These are phyloP conservation scores for Rhynchosporium graminicola DNA, from an alignment of 2,329 filamentous ascomycete genomes.

Conservation along the genomic window DNA sequence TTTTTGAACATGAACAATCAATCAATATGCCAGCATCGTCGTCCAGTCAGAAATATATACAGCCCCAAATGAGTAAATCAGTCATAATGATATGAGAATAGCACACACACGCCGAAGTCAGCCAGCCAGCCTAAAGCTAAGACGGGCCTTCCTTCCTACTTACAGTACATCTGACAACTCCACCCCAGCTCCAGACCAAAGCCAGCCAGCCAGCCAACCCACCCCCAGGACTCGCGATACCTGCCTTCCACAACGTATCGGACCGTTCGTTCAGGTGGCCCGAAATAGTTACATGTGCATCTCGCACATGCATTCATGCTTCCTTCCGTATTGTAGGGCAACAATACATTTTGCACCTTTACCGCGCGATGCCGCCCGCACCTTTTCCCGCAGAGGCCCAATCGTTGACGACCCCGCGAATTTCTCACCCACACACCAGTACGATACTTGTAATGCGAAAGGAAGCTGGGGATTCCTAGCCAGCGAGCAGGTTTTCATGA, in stretches of 20 bases:
- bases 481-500: too few species aligned
- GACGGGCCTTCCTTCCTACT: constrained; percentile 1
- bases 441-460: too few species aligned
- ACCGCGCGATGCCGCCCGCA: not conserved
- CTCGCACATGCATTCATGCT: not conserved
- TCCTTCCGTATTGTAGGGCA: not conserved
- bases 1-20: constrained; percentile 9
- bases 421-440: too few species aligned
- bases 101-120: not conserved
- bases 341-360: constrained; percentile 17
- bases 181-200: not conserved
- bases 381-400: too few species aligned
- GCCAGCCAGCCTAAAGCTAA: constrained; percentile 7
- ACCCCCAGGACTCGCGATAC: not conserved
- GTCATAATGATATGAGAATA: not conserved
- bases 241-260: constrained; percentile 2
- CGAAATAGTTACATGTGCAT: constrained; percentile 23
- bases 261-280: constrained; percentile 24
- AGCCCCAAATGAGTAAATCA: not conserved
- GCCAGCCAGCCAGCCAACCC: too few species aligned
- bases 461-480: too few species aligned
- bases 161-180: not conserved
- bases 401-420: too few species aligned
- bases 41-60: not conserved
- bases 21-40: constrained; percentile 4